Percentiles rank a stretch among this genome's conserved stretches.
Evolutionary conservation across 768 basidiomycete species (phyloP).

Genomic region (Mycena vitilis): DNA sequence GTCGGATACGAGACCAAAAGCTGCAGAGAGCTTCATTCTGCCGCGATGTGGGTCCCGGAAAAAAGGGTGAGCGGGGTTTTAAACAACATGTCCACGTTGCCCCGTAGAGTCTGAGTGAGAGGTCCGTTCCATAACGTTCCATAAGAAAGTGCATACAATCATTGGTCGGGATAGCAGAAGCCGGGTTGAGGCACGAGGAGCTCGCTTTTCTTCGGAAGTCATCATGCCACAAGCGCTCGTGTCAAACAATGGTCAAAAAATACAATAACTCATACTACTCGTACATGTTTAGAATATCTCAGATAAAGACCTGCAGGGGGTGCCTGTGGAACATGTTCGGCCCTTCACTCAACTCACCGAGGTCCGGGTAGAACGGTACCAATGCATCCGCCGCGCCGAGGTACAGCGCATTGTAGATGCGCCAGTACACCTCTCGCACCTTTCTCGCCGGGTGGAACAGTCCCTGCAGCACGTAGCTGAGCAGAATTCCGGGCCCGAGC

Average conservation of each 20-base stretch:
- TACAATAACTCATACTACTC: slow-evolving; percentile 16
- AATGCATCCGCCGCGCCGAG: slow-evolving; percentile 91
- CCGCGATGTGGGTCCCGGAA: neutral
- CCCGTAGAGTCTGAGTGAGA: too few relatives aligned
- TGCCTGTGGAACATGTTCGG: slow-evolving; percentile 91
- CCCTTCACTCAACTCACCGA: slow-evolving; percentile 91
- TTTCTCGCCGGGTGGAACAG: slow-evolving; percentile 97
- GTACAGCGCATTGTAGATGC: slow-evolving; percentile 94
- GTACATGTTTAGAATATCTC: slow-evolving; percentile 35
- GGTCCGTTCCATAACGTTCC: too few relatives aligned
- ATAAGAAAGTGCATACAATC: too few relatives aligned
- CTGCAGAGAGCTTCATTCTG: slow-evolving; percentile 61
- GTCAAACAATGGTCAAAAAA: too few relatives aligned
- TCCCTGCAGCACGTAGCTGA: slow-evolving; percentile 94
- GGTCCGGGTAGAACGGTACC: slow-evolving; percentile 95
- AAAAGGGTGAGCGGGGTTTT: neutral
- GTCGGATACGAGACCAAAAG: slow-evolving; percentile 56
- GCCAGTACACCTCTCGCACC: slow-evolving; percentile 98
- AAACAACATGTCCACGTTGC: neutral
- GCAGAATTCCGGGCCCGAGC: slow-evolving; percentile 90
- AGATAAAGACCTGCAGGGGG: slow-evolving; percentile 87
- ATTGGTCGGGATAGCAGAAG: too few relatives aligned
- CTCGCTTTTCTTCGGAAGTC: too few relatives aligned
- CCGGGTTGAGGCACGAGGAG: too few relatives aligned
- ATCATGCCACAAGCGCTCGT: too few relatives aligned